phyloP scores from a whole-genome alignment of 1,284 basidiomycete species.

The Tilletia horrida region DNA sequence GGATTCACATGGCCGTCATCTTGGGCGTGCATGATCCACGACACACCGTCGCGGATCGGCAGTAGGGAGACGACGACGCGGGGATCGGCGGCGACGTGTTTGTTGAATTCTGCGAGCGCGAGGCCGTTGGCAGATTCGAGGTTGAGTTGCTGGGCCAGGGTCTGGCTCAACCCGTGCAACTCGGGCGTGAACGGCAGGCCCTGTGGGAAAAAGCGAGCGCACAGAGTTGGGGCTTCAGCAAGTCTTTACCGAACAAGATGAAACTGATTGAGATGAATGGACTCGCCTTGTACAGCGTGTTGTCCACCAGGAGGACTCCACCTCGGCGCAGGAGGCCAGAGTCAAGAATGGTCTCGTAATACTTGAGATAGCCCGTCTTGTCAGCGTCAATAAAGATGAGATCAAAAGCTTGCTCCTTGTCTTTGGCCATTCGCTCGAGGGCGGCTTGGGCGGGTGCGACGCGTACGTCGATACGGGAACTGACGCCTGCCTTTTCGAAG shows the following conservation, averaged over 20 bases:
- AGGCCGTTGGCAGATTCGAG: constrained; percentile 33
- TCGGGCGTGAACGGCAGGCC: constrained; percentile 33
- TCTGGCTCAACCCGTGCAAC: constrained; percentile 13
- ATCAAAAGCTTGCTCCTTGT: constrained; percentile 44
- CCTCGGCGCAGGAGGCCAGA: constrained; percentile 35
- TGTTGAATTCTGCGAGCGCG: constrained; percentile 50
- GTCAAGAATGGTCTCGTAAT: constrained; percentile 46
- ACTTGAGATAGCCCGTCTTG: constrained; percentile 47
- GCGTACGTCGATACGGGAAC: constrained; percentile 44
- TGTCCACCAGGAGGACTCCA: constrained; percentile 52
- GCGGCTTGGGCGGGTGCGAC: constrained; percentile 46
- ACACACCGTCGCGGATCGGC: constrained; percentile 53
- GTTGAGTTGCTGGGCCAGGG: constrained; percentile 19
- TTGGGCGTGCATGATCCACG: constrained; percentile 37
- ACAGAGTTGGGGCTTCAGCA: not conserved
- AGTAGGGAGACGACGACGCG: constrained; percentile 44
- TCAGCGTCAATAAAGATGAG: constrained; percentile 56
- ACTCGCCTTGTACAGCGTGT: constrained; percentile 52
- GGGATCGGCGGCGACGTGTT: constrained; percentile 39
- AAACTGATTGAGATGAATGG: not conserved
- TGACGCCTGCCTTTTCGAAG: constrained; percentile 44
- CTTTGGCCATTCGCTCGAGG: constrained; percentile 31
- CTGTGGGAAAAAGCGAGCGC: not conserved
- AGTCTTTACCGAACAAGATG: not conserved
- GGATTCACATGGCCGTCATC: not conserved